These are phyloP conservation scores for Candida glucosophila DNA, from an alignment of 1,139 yeast genomes.

Conservation along the genomic window DNA sequence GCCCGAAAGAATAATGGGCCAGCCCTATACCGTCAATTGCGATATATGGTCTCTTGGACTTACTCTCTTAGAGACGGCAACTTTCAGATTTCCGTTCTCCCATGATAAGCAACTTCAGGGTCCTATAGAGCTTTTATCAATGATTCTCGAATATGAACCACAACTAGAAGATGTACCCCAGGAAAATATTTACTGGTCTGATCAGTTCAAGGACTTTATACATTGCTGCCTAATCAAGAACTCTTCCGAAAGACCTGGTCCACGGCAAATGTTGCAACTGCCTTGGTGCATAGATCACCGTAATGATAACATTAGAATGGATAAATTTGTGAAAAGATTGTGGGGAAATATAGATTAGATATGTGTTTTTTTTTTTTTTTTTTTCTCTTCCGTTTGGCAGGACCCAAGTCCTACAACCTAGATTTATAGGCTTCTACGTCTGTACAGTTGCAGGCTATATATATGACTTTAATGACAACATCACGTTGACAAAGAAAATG, in stretches of 20 bases:
- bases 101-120: slow-evolving; percentile 30
- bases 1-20: slow-evolving; percentile 92
- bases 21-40: slow-evolving; percentile 87
- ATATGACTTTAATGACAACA: no score
- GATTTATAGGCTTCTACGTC: no score
- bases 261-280: slow-evolving; percentile 83
- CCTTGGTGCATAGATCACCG: slow-evolving; percentile 85
- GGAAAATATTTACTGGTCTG: slow-evolving; percentile 73
- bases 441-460: no score
- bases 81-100: slow-evolving; percentile 66
- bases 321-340: slow-evolving; percentile 68
- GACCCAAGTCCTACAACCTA: no score
- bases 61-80: slow-evolving; percentile 86
- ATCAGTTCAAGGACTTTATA: slow-evolving; percentile 74
- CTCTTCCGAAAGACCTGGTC: slow-evolving; percentile 75
- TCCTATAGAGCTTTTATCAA: slow-evolving; percentile 79
- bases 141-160: slow-evolving; percentile 66
- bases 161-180: slow-evolving; percentile 68
- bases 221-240: slow-evolving; percentile 77
- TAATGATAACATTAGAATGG: slow-evolving; percentile 72
- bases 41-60: slow-evolving; percentile 96
- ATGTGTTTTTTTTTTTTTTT: no score
- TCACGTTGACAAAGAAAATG: no score
- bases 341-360: slow-evolving; percentile 47
- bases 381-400: no score